Conservation (phyloP, 805 yeast genomes). For the Blastobotrys attinorum region DNA sequence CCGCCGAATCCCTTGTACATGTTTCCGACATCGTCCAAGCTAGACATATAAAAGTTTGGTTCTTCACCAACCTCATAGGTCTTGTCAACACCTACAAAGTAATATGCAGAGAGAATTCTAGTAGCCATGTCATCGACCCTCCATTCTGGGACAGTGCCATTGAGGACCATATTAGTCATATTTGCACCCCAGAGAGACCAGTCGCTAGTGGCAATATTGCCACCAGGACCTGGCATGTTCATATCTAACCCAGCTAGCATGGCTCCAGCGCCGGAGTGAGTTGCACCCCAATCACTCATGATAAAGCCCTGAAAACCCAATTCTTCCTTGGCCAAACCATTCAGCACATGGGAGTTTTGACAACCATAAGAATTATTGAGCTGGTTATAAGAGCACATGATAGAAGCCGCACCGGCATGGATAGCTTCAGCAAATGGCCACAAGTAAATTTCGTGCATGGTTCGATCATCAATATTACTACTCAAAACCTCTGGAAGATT, state of each 20-base stretch:
- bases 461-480: constrained; percentile 44
- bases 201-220: constrained; percentile 55
- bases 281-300: constrained; percentile 58
- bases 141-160: not conserved
- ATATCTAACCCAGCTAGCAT: constrained; percentile 32
- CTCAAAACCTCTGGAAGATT: constrained; percentile 33
- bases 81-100: not conserved
- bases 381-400: constrained; percentile 58
- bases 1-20: no score
- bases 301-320: constrained; percentile 48
- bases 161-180: not conserved
- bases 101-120: not conserved
- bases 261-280: constrained; percentile 30
- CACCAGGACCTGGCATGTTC: constrained; percentile 47
- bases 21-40: no score
- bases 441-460: constrained; percentile 56
- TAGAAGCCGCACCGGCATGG: constrained; percentile 42
- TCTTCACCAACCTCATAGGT: not conserved
- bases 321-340: constrained; percentile 41
- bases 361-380: constrained; percentile 53
- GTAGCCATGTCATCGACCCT: not conserved
- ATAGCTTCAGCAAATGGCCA: constrained; percentile 58
- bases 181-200: not conserved
- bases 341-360: constrained; percentile 37
- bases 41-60: not conserved